Percentiles rank a stretch among this genome's conserved stretches.
These are phyloP conservation scores for Pseudogymnoascus sp. DNA, from an alignment of 2,329 filamentous ascomycete species.

Conservation along the genomic window DNA sequence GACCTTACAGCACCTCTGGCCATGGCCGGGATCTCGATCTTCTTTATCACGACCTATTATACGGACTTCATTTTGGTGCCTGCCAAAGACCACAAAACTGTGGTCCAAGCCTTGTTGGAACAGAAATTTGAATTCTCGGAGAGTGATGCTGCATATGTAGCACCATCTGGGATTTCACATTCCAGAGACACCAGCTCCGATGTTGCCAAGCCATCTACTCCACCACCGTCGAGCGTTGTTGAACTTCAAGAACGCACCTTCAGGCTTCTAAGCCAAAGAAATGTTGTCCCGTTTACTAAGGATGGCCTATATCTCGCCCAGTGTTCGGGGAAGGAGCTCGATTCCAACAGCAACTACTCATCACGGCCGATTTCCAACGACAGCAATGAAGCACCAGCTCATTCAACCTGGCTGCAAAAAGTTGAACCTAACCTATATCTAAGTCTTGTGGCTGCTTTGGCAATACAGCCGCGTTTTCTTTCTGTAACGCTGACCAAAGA, in stretches of 20 bases:
- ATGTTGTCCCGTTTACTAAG: constrained; percentile 65
- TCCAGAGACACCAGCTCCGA: constrained; percentile 34
- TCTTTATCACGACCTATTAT: constrained; percentile 98
- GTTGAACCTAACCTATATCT: constrained; percentile 57
- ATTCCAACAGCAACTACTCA: constrained; percentile 25
- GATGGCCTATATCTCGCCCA: constrained; percentile 64
- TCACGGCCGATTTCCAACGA: constrained; percentile 31
- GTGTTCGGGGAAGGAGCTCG: constrained; percentile 56
- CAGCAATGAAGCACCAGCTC: constrained; percentile 21
- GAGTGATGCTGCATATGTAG: constrained; percentile 58
- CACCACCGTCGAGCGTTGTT: constrained; percentile 65
- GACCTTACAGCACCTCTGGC: constrained; percentile 87
- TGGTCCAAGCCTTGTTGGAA: constrained; percentile 66
- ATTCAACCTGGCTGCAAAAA: constrained; percentile 45
- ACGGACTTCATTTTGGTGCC: constrained; percentile 95
- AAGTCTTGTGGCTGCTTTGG: constrained; percentile 51
- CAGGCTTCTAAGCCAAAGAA: constrained; percentile 65
- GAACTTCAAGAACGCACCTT: constrained; percentile 83
- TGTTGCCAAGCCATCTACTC: constrained; percentile 49
- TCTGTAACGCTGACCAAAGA: constrained; percentile 65
- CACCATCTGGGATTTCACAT: constrained; percentile 30
- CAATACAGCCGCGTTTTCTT: constrained; percentile 58
- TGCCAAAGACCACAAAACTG: constrained; percentile 59
- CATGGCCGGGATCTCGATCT: constrained; percentile 87
- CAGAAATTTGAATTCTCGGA: constrained; percentile 80